Conservation (phyloP, 306 rosid species). For the Betula pendula region DNA sequence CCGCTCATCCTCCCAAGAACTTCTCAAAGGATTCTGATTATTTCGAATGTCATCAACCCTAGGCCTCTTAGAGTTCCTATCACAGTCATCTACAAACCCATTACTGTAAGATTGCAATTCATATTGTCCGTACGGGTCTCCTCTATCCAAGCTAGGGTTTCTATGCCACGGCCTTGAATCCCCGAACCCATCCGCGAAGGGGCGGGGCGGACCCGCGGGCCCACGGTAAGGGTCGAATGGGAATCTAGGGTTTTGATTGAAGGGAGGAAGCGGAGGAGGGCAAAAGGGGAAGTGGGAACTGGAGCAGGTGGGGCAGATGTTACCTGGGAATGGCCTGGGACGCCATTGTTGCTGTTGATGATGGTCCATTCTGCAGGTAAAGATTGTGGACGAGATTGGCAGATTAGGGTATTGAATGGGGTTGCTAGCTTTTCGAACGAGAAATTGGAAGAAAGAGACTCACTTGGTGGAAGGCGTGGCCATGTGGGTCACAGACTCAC, state of each 20-base stretch:
- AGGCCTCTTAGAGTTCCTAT: constrained; percentile 60
- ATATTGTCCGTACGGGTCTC: constrained; percentile 23
- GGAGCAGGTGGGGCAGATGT: constrained; percentile 48
- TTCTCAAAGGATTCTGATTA: constrained; percentile 15
- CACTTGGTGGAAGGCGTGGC: too few relatives aligned
- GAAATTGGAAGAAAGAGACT: too few relatives aligned
- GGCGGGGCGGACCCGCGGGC: constrained; percentile 21
- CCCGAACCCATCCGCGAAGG: constrained; percentile 24
- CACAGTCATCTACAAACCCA: constrained; percentile 36
- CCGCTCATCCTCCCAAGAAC: constrained; percentile 57
- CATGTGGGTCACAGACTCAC: too few relatives aligned
- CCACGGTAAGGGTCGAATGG: constrained; percentile 27
- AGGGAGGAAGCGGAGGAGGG: constrained; percentile 51
- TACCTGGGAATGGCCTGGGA: constrained; percentile 36
- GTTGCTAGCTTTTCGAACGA: too few relatives aligned
- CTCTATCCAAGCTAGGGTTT: constrained; percentile 36
- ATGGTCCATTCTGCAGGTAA: constrained; percentile 31
- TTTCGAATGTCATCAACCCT: constrained; percentile 45
- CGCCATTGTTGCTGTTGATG: constrained; percentile 50
- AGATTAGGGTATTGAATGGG: too few relatives aligned
- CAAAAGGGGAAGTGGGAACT: constrained; percentile 55
- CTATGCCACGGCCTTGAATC: constrained; percentile 32
- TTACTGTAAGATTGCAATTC: constrained; percentile 25
- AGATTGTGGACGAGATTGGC: too few relatives aligned
- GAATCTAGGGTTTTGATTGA: constrained; percentile 38